These are phyloP conservation scores for Aspergillus clavatus DNA, from an alignment of 2,329 filamentous ascomycete genomes.

Conservation along the genomic window DNA sequence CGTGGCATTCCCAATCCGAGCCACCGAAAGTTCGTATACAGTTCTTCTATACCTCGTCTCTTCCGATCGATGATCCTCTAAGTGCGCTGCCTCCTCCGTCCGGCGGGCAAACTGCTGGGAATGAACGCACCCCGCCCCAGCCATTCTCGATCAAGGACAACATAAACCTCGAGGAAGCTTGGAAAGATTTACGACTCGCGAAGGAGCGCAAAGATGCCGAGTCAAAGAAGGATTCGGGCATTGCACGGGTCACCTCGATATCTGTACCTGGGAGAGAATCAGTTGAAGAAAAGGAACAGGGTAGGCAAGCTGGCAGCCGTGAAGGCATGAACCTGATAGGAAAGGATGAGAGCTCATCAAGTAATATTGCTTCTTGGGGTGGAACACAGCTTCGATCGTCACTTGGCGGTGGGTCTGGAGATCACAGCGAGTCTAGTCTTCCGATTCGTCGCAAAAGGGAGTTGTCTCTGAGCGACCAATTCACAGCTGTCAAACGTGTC, in stretches of 20 bases:
- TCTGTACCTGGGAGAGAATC: slow-evolving; percentile 22
- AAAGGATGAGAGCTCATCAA: slow-evolving; percentile 15
- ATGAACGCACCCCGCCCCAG: slow-evolving; percentile 59
- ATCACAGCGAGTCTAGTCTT: slow-evolving; percentile 8
- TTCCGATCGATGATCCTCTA: slow-evolving; percentile 85
- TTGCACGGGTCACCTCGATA: slow-evolving; percentile 16
- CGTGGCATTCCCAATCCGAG: slow-evolving; percentile 38
- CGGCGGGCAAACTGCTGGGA: slow-evolving; percentile 46
- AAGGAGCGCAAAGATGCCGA: slow-evolving; percentile 9
- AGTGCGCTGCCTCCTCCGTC: slow-evolving; percentile 57
- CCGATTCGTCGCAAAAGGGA: slow-evolving; percentile 26
- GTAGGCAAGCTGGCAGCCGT: slow-evolving; percentile 10
- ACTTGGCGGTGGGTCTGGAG: slow-evolving; percentile 13
- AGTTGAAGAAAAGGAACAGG: slow-evolving; percentile 5
- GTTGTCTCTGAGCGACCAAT: slow-evolving; percentile 27
- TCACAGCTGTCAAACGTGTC: slow-evolving; percentile 25
- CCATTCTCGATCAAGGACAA: slow-evolving; percentile 79
- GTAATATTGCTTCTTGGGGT: slow-evolving; percentile 12
- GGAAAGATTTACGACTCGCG: slow-evolving; percentile 54
- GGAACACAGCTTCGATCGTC: slow-evolving; percentile 17
- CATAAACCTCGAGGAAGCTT: slow-evolving; percentile 70
- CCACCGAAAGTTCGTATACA: slow-evolving; percentile 60
- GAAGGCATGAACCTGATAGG: slow-evolving; percentile 15
- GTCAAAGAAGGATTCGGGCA: slow-evolving; percentile 7
- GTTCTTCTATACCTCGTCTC: slow-evolving; percentile 79